Conservation (phyloP, 1,139 yeast genomes). For the Geotrichum carabidarum region DNA sequence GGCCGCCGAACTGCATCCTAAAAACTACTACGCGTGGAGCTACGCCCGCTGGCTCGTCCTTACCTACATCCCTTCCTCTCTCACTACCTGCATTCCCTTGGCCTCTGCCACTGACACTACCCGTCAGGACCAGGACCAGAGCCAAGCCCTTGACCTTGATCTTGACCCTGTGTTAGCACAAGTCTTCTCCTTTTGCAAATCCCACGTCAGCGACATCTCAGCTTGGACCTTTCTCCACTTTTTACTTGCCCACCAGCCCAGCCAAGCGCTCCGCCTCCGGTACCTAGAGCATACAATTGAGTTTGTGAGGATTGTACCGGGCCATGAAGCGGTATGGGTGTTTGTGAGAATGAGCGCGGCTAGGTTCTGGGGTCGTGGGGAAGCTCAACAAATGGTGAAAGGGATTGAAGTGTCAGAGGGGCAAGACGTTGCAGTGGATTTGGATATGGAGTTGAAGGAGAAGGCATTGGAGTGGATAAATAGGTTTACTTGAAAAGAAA, state of each 20-base stretch:
- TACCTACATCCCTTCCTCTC: background rate
- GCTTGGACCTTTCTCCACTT: constrained; percentile 42
- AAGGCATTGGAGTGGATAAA: background rate
- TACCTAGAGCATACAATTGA: background rate
- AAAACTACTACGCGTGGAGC: constrained; percentile 46
- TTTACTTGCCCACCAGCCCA: constrained; percentile 19
- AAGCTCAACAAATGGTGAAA: background rate
- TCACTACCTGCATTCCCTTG: no score
- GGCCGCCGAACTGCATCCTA: constrained; percentile 41
- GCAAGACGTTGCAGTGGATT: no score
- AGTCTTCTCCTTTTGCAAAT: constrained; percentile 36
- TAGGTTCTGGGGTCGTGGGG: background rate
- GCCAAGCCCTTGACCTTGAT: constrained; percentile 1
- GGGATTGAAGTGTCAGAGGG: no score
- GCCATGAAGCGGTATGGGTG: constrained; percentile 4
- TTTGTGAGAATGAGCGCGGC: background rate
- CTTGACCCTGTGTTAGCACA: constrained; percentile 16
- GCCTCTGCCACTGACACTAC: background rate
- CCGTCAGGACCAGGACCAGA: background rate
- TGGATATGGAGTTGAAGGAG: no score
- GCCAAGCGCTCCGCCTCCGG: background rate
- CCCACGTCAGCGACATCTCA: constrained; percentile 42
- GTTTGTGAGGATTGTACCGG: background rate
- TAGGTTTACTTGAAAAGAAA: background rate
- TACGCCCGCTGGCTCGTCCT: constrained; percentile 38